A percentile compares a stretch with the other conserved stretches of the same genome.
phyloP scores from a whole-genome alignment of 257 asterid species.

The Solanum peruvianum region DNA sequence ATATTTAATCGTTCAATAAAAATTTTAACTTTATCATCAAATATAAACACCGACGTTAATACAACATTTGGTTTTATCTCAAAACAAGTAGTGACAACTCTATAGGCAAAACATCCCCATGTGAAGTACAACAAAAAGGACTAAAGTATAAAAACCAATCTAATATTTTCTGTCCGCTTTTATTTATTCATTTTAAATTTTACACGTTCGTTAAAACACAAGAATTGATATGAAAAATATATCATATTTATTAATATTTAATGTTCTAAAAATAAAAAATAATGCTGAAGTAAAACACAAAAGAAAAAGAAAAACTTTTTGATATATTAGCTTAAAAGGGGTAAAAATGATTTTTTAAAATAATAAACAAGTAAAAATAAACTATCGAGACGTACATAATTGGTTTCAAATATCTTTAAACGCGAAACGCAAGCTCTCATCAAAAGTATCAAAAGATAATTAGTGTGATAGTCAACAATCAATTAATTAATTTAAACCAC shows the following conservation, averaged over 20 bases:
- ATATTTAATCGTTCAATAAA: too few species aligned
- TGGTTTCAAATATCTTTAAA: not conserved
- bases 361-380: too few species aligned
- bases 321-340: not conserved
- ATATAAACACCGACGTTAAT: too few species aligned
- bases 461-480: not conserved
- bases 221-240: not conserved
- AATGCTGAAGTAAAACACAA: too few species aligned
- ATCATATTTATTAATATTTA: not conserved
- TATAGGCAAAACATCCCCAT: not conserved
- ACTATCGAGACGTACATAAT: not conserved
- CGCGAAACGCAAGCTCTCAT: not conserved
- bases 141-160: not conserved
- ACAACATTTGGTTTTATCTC: not conserved
- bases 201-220: not conserved
- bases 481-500: not conserved
- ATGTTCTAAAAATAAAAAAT: too few species aligned
- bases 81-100: not conserved
- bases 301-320: too few species aligned
- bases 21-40: fast-evolving
- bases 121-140: not conserved
- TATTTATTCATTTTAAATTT: not conserved
- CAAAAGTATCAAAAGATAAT: not conserved
- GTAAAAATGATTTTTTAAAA: not conserved
- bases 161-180: too few species aligned